Base-by-base conservation (phyloP, 2,329 filamentous ascomycete genomes). In the Talaromyces sp. region DNA sequence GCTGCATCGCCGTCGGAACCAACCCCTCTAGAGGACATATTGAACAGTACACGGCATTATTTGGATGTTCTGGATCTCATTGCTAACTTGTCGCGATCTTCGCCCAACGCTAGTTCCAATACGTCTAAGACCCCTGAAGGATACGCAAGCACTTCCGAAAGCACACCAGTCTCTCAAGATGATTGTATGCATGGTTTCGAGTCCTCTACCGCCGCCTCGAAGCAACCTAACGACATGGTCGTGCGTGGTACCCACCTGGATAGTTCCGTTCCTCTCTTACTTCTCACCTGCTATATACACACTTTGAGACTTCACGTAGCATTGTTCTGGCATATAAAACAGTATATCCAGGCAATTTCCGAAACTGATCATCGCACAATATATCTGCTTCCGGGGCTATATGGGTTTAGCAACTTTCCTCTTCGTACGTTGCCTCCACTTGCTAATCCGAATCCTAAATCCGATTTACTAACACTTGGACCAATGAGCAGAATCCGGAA, bases 231-330 rank as follows among this genome's bases (percentile, higher is more conserved):
- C 53, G 17, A 55, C 13, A 55, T 39, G 17, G 8, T 13, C 15
- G n/a, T 19, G 42, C 7, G 1, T 22, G 9, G 6, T 15, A 47
- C 53, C 9, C 53, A 55, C 9, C 53, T 36, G n/a, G 53, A 55
- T 36, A 55, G n/a, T 36, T 19, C 53, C 17, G 33, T 33, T 19
- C 30, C 39, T 25, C 28, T 55, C 33, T 39, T 55, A 39, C 30
- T 55, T 55, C 28, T 55, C 22, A 55, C 17, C 28, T 55, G 53
- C 17, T 55, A 55, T 25, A 55, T 55, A 33, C 53, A 55, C 53
- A 55, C 22, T 36, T 36, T 55, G 33, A 13, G 53, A n/a, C 53
- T 55, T 33, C 30, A 55, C 33, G 53, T 55, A 13, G 30, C 53
- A 15, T 33, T 55, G 28, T 55, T 55, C 19, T 36, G 30, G 53